phyloP scores from a whole-genome alignment of 768 basidiomycete species.

The Cystobasidium onofrii region DNA sequence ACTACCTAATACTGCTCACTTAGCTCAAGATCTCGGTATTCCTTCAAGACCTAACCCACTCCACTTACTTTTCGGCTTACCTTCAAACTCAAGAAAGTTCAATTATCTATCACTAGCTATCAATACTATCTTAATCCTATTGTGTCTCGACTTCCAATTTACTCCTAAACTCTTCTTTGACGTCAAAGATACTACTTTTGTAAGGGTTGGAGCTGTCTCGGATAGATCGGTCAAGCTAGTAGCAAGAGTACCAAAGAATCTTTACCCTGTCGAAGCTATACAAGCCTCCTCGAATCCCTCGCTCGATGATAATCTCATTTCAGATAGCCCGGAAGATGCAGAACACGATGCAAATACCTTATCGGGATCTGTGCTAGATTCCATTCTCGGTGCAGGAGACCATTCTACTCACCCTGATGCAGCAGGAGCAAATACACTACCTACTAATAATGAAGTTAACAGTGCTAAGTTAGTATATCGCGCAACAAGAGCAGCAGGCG shows the following conservation, averaged over 20 bases:
- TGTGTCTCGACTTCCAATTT: conserved; percentile 52
- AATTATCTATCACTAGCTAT: conserved; percentile 43
- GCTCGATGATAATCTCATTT: background rate
- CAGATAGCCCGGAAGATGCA: background rate
- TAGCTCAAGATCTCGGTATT: conserved; percentile 1
- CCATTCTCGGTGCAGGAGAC: background rate
- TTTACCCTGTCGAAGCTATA: conserved; percentile 28
- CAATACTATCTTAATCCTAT: conserved; percentile 48
- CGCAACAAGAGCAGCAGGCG: conserved; percentile 36
- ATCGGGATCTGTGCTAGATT: background rate
- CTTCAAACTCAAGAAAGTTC: conserved; percentile 28
- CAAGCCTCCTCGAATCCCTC: background rate
- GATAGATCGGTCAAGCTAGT: conserved; percentile 58
- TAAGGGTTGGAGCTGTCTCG: conserved; percentile 63
- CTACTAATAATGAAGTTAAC: background rate
- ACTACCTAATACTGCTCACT: conserved; percentile 1
- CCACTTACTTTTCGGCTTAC: conserved; percentile 24
- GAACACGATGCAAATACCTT: background rate
- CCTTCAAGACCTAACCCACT: conserved; percentile 26
- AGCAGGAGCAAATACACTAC: background rate
- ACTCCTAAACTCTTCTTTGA: conserved; percentile 57
- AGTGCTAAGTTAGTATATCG: conserved; percentile 40
- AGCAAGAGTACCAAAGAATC: conserved; percentile 53
- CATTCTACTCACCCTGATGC: conserved; percentile 29
- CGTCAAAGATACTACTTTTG: conserved; percentile 53